Conservation (phyloP, 2,329 filamentous ascomycete species). For the Orbilia ellipsospora region DNA sequence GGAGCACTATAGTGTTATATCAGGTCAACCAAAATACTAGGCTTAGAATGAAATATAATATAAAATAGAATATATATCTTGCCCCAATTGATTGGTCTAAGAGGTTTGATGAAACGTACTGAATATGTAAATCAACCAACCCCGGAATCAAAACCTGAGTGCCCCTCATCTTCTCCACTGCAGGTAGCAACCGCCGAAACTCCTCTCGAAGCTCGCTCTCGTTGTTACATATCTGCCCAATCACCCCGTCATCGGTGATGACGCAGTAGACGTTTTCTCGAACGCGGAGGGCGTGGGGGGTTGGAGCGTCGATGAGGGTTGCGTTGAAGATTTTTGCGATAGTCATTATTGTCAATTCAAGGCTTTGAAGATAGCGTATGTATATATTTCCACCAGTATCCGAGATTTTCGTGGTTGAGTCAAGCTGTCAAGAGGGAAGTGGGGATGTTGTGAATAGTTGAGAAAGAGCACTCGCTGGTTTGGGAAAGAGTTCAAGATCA, state of each 20-base stretch:
- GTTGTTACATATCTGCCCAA: slow-evolving; percentile 25
- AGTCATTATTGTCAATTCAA: slow-evolving; percentile 24
- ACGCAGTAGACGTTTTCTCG: slow-evolving; percentile 53
- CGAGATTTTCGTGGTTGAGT: too few species aligned
- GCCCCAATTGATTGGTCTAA: not conserved
- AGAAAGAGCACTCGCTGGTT: too few species aligned
- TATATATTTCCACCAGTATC: too few species aligned
- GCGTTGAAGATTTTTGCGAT: slow-evolving; percentile 43
- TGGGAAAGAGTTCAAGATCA: too few species aligned
- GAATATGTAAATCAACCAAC: slow-evolving; percentile 58
- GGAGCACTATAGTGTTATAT: slow-evolving; percentile 52
- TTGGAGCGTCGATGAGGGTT: slow-evolving; percentile 58
- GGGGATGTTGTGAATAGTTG: too few species aligned
- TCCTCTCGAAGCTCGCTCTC: slow-evolving; percentile 25
- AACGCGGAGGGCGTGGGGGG: slow-evolving; percentile 53
- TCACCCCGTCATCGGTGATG: slow-evolving; percentile 26
- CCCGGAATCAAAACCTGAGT: slow-evolving; percentile 56
- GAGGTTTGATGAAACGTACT: slow-evolving; percentile 41
- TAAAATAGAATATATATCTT: too few species aligned
- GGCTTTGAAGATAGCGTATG: too few species aligned
- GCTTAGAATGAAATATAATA: too few species aligned
- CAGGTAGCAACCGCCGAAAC: slow-evolving; percentile 23
- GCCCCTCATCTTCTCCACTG: slow-evolving; percentile 6
- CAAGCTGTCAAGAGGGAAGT: too few species aligned
- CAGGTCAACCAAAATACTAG: too few species aligned